These are phyloP conservation scores for Acanthamoeba royreba DNA, from an alignment of 208 protist genomes.

Conservation along the genomic window DNA sequence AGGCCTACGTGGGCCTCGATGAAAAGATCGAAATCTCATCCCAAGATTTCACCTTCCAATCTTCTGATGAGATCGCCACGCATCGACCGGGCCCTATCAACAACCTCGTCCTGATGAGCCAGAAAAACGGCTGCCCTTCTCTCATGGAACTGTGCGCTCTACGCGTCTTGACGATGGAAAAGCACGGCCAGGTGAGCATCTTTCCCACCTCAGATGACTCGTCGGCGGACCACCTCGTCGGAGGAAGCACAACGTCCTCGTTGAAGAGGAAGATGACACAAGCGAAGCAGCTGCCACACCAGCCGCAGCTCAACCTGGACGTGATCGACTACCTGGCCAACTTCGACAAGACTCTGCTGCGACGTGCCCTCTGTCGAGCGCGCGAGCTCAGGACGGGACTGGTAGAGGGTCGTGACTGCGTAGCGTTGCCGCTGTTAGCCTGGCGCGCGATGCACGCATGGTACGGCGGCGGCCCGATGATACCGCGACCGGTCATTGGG, in stretches of 20 bases:
- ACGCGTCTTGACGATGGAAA: background rate
- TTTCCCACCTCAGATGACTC: no score
- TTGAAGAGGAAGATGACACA: background rate
- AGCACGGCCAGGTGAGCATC: background rate
- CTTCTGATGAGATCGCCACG: background rate
- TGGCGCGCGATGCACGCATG: background rate
- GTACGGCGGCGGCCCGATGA: background rate
- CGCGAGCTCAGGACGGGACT: background rate
- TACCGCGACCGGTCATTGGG: background rate
- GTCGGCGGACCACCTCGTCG: no score
- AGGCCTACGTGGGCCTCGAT: background rate
- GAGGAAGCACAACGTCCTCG: no score
- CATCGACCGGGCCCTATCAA: background rate
- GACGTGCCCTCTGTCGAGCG: background rate
- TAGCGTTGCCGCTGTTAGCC: background rate
- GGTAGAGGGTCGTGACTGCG: background rate
- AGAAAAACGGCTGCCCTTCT: background rate
- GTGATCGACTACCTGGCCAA: background rate
- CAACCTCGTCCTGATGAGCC: background rate
- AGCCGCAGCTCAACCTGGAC: background rate
- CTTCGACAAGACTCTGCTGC: background rate
- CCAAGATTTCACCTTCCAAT: background rate
- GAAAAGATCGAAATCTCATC: background rate
- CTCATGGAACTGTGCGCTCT: background rate
- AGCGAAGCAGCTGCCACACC: background rate